A percentile compares a stretch with the other conserved stretches of the same genome.
phyloP scores from a whole-genome alignment of 73 alveolate genomes.

The Paramecium biaurelia region DNA sequence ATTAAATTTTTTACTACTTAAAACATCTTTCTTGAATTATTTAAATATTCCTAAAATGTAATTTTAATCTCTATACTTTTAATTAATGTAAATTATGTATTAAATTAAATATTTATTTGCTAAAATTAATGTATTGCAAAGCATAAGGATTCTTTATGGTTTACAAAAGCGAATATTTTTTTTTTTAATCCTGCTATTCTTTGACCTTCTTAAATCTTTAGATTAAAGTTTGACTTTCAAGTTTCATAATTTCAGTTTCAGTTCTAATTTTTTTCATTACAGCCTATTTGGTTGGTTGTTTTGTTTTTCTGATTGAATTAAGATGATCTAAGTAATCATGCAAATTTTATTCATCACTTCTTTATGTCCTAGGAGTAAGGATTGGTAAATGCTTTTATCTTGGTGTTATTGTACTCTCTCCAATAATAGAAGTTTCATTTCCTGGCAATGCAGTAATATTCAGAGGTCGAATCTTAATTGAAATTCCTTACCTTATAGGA shows the following conservation, averaged over 20 bases:
- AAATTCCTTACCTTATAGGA: background rate
- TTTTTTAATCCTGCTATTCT: background rate
- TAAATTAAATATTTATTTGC: constrained; percentile 13
- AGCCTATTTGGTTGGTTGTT: background rate
- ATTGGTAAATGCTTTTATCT: constrained; percentile 2
- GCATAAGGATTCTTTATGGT: constrained; percentile 20
- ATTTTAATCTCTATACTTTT: constrained; percentile 13
- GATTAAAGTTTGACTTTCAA: background rate
- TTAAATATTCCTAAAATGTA: constrained; percentile 21
- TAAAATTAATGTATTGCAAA: background rate
- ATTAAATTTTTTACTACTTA: constrained; percentile 27
- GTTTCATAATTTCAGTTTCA: constrained; percentile 11
- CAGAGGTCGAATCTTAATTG: background rate
- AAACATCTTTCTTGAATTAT: constrained; percentile 43
- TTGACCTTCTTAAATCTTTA: background rate
- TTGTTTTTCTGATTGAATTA: background rate
- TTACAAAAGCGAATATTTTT: background rate
- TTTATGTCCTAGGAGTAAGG: background rate
- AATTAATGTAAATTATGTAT: constrained; percentile 33
- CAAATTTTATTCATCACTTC: constrained; percentile 4
- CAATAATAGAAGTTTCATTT: background rate
- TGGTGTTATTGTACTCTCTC: background rate
- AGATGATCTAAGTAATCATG: constrained; percentile 22
- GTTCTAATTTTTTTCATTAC: background rate
- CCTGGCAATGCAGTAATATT: constrained; percentile 26